Evolutionary conservation across 2,329 filamentous ascomycete genomes (phyloP).

Genomic region (Eutypella sp.): DNA sequence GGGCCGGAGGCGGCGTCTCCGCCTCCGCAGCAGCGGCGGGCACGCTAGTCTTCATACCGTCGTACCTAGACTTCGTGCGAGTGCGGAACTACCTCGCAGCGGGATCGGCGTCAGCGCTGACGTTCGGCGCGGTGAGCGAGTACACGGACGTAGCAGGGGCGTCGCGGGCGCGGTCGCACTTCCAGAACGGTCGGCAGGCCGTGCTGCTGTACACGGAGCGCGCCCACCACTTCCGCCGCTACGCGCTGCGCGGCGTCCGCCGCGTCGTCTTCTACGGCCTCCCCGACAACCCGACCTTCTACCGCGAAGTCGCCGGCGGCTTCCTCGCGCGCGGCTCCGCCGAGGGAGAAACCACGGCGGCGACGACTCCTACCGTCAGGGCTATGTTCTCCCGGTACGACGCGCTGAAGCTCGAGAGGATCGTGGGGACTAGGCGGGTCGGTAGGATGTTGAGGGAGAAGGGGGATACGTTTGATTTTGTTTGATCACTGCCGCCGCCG

Average conservation of each 20-base stretch:
- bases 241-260: slow-evolving; percentile 74
- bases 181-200: slow-evolving; percentile 74
- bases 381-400: slow-evolving; percentile 85
- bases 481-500: too few relatives aligned
- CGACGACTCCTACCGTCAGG: slow-evolving; percentile 33
- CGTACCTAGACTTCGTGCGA: slow-evolving; percentile 91
- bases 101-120: slow-evolving; percentile 46
- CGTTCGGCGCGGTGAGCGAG: slow-evolving; percentile 83
- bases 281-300: slow-evolving; percentile 83
- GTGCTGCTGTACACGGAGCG: slow-evolving; percentile 89
- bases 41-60: slow-evolving; percentile 83
- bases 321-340: slow-evolving; percentile 52
- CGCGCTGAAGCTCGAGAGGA: slow-evolving; percentile 77
- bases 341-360: background rate
- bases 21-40: slow-evolving; percentile 38
- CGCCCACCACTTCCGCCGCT: slow-evolving; percentile 94
- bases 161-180: slow-evolving; percentile 80
- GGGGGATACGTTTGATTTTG: slow-evolving; percentile 92
- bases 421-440: slow-evolving; percentile 77
- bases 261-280: slow-evolving; percentile 84
- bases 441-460: slow-evolving; percentile 78
- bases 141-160: slow-evolving; percentile 77
- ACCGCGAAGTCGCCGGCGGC: slow-evolving; percentile 67
- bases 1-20: slow-evolving; percentile 42
- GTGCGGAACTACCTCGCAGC: slow-evolving; percentile 89